phyloP scores from a whole-genome alignment of 257 asterid genomes.

The Verbascum thapsus region DNA sequence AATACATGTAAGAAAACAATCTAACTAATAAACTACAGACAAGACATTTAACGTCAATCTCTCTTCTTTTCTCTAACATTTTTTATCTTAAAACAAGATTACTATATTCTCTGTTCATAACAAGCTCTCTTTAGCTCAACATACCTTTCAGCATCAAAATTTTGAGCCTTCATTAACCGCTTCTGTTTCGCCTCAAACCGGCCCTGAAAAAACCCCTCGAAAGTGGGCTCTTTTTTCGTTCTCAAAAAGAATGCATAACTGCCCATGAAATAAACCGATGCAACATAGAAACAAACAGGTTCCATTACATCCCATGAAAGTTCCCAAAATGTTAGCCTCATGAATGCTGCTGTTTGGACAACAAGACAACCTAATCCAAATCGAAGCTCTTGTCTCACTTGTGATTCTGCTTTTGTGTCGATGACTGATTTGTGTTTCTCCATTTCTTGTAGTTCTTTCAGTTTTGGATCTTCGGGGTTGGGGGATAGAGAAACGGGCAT shows the following conservation, averaged over 20 bases:
- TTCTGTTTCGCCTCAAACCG: conserved; percentile 56
- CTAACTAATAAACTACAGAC: neutral
- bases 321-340: conserved; percentile 80
- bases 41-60: conserved; percentile 3
- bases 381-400: conserved; percentile 58
- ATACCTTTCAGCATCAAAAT: conserved; percentile 52
- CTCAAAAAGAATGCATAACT: conserved; percentile 63
- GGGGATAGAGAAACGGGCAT: conserved; percentile 37
- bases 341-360: conserved; percentile 65
- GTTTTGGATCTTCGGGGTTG: conserved; percentile 35
- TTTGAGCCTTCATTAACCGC: conserved; percentile 47
- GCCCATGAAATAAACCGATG: conserved; percentile 65
- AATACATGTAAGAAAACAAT: too few species aligned
- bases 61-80: neutral
- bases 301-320: conserved; percentile 85
- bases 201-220: conserved; percentile 69
- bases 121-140: conserved; percentile 46
- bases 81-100: neutral
- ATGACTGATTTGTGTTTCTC: conserved; percentile 52
- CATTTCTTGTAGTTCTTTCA: conserved; percentile 53
- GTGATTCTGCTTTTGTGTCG: conserved; percentile 46
- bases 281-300: conserved; percentile 74
- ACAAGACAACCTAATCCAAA: conserved; percentile 53
- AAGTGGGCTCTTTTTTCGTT: conserved; percentile 68
- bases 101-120: neutral